phyloP scores from a whole-genome alignment of 192 early-diverging fungal genomes.

The Backusella luteola region DNA sequence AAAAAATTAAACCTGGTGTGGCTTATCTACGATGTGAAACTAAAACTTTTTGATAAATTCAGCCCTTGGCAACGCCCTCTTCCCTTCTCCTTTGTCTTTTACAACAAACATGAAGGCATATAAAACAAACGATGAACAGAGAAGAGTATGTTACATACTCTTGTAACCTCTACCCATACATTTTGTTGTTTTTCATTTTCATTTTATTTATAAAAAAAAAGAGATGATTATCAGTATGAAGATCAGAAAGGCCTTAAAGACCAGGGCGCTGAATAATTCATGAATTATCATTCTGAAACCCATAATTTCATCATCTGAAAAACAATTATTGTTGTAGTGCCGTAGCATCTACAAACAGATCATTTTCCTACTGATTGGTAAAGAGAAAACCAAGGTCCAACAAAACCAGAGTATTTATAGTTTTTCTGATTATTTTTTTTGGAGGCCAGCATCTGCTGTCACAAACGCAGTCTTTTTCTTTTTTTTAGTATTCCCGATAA shows the following conservation, averaged over 20 bases:
- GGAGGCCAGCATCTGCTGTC: not conserved
- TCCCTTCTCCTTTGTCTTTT: not conserved
- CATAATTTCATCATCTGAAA: conserved; percentile 23
- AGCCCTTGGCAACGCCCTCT: no score
- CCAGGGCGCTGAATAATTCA: conserved; percentile 14
- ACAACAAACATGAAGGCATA: not conserved
- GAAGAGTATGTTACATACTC: no score
- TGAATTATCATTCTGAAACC: conserved; percentile 11
- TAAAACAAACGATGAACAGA: not conserved
- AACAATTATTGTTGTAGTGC: conserved; percentile 9
- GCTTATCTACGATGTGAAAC: not conserved
- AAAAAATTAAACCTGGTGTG: not conserved
- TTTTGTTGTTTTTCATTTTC: conserved; percentile 8
- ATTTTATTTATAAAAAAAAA: not conserved
- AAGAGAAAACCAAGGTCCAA: not conserved
- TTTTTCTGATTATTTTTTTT: not conserved
- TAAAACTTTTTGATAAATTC: not conserved
- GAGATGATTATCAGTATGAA: not conserved
- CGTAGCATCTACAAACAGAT: conserved; percentile 13
- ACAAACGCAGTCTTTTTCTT: not conserved
- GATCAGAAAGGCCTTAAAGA: conserved; percentile 9
- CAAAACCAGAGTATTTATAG: not conserved
- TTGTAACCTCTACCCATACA: not conserved
- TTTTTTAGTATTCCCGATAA: not conserved
- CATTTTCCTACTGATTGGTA: conserved; percentile 23